Evolutionary conservation across 192 early-diverging fungal genomes (phyloP).

Genomic region (Coemansia sp.): DNA sequence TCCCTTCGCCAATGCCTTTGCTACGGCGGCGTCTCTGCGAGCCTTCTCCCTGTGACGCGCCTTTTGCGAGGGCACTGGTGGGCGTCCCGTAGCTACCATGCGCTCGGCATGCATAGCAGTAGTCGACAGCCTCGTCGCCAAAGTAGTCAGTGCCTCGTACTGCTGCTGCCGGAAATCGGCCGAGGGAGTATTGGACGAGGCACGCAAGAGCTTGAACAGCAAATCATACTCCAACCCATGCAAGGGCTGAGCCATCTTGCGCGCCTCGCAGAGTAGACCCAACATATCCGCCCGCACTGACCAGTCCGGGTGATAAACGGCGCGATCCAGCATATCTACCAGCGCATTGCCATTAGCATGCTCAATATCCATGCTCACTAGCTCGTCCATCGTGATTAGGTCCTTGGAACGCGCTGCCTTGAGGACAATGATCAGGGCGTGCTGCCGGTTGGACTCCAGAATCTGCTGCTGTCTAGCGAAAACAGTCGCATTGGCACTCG

Average conservation of each 20-base stretch:
- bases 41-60: slow-evolving; percentile 40
- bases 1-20: slow-evolving; percentile 17
- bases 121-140: slow-evolving; percentile 60
- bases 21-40: slow-evolving; percentile 23
- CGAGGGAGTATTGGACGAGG: slow-evolving; percentile 68
- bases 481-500: not conserved
- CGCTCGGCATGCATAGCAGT: slow-evolving; percentile 40
- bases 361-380: slow-evolving; percentile 19
- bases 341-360: not conserved
- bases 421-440: slow-evolving; percentile 51
- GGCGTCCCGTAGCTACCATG: slow-evolving; percentile 25
- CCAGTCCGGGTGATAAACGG: slow-evolving; percentile 69
- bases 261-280: slow-evolving; percentile 78
- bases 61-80: slow-evolving; percentile 49
- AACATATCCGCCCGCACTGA: slow-evolving; percentile 76
- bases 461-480: slow-evolving; percentile 15
- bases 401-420: slow-evolving; percentile 40
- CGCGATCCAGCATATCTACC: slow-evolving; percentile 54
- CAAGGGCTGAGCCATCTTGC: slow-evolving; percentile 63
- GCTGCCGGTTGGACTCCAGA: slow-evolving; percentile 34
- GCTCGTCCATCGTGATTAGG: slow-evolving; percentile 29
- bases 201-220: slow-evolving; percentile 64
- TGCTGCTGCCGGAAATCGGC: slow-evolving; percentile 84
- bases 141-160: slow-evolving; percentile 57
- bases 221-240: slow-evolving; percentile 62